Base-by-base conservation (phyloP, 1,284 basidiomycete species). In the Termitomyces sp. region DNA sequence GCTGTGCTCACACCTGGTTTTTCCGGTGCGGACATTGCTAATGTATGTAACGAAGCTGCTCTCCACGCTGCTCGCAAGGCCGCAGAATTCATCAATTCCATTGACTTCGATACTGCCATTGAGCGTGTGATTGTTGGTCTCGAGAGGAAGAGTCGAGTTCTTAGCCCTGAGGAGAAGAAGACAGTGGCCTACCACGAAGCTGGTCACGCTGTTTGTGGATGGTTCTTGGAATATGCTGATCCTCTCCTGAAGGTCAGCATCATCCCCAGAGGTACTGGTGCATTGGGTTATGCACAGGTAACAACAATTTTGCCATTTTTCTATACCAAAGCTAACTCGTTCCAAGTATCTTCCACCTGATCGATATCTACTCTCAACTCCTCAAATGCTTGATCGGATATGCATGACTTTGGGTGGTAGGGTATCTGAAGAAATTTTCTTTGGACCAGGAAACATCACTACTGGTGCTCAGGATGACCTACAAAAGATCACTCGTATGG, bases 331-430 rank as follows among this genome's bases (percentile, higher is more conserved):
- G 8, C 36, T 54, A 26, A 59, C 56, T 39, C 21, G 45, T 38
- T 39, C 36, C 9, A 66, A 95, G 86, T 98, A 98, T 72, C 78
- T 98, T 19, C 97, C 96, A 52, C 90, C 94, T 51, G 97, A 99
- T 68, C 89, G 94, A 50, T 99, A 97, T 76, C 83, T 99, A 21
- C 86, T 96, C 62, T 93, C 94, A 12, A 96, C 93, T 0, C 92
- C 96, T 57, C 95, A 98, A 72, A 89, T 99, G 78, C 69, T 84
- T 33, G 96, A 99, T 71, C 84, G 94, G 55, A 98, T 99, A 78
- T 96, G 93, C 73, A 98, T 99, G 93, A 99, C 96, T 0, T 82
- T 99, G n/a, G 96, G 97, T 57, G 96, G 96, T 2, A 92, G 97
- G 58, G 96, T 98, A 2, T 90, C 94, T 0, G 96, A 99, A 73